Conservation (phyloP, 352 stramenopile genomes). For the Phytophthora aleatoria region DNA sequence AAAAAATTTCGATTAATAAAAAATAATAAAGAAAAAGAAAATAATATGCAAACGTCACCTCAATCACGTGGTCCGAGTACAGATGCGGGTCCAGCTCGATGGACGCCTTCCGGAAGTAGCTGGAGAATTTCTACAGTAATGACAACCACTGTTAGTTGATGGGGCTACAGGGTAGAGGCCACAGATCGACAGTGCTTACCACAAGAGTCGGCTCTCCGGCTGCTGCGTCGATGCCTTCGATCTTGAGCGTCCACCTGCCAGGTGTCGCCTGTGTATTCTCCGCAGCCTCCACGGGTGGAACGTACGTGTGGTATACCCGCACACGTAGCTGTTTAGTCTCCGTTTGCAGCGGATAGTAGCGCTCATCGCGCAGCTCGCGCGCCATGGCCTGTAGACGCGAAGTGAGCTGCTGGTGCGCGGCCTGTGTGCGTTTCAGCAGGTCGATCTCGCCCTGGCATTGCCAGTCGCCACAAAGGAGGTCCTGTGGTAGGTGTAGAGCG, state of each 20-base stretch:
- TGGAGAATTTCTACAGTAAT: constrained; percentile 69
- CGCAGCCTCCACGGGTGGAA: constrained; percentile 41
- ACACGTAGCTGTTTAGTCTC: constrained; percentile 65
- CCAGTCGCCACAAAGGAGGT: constrained; percentile 61
- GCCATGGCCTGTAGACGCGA: constrained; percentile 51
- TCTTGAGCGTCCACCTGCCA: constrained; percentile 68
- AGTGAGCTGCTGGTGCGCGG: constrained; percentile 48
- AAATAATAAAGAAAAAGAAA: neutral
- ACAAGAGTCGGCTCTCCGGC: constrained; percentile 37
- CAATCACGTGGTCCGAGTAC: constrained; percentile 72
- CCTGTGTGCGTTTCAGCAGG: constrained; percentile 51
- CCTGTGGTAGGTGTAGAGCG: constrained; percentile 26
- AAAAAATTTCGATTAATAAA: neutral
- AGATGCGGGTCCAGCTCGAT: constrained; percentile 74
- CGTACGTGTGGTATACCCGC: constrained; percentile 67
- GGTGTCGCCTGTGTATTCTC: constrained; percentile 39
- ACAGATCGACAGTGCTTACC: constrained; percentile 26
- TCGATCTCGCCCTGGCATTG: constrained; percentile 60
- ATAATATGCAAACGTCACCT: constrained; percentile 34
- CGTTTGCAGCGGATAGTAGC: constrained; percentile 65
- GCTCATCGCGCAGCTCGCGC: constrained; percentile 61
- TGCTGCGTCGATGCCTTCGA: constrained; percentile 53
- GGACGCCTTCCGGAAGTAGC: constrained; percentile 76
- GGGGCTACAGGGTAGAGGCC: neutral
- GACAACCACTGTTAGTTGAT: neutral